A percentile compares a stretch with the other conserved stretches of the same genome.
These are phyloP conservation scores for Tylopilus subfusipes DNA, from an alignment of 768 basidiomycete species.

Conservation along the genomic window DNA sequence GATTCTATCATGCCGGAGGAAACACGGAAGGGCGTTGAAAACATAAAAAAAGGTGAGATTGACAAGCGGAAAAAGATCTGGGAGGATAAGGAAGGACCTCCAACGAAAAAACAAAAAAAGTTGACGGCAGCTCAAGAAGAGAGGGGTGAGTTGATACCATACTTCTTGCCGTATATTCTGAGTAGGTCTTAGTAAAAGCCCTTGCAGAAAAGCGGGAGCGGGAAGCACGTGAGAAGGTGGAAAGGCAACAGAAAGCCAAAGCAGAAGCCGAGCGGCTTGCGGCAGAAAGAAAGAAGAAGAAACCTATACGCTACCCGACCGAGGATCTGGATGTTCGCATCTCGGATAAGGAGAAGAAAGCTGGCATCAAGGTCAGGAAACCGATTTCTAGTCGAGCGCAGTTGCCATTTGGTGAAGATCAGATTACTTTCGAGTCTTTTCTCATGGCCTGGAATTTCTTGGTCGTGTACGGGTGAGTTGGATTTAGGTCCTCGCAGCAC, in stretches of 20 bases:
- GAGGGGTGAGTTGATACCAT: constrained; percentile 46
- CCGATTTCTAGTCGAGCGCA: constrained; percentile 60
- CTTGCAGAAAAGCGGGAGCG: constrained; percentile 62
- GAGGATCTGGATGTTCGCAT: constrained; percentile 85
- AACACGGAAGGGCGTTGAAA: constrained; percentile 73
- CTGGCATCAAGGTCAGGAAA: constrained; percentile 63
- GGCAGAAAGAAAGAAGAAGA: constrained; percentile 83
- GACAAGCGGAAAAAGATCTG: constrained; percentile 91
- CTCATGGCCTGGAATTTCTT: constrained; percentile 94
- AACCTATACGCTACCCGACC: constrained; percentile 86
- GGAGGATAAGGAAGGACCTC: constrained; percentile 84
- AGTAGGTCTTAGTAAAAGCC: constrained; percentile 24
- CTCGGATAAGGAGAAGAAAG: constrained; percentile 78
- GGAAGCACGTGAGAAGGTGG: constrained; percentile 67
- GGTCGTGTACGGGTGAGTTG: constrained; percentile 83
- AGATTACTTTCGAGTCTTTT: constrained; percentile 75
- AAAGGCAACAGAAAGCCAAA: constrained; percentile 59
- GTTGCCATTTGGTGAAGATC: constrained; percentile 66
- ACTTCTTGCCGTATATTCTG: constrained; percentile 5
- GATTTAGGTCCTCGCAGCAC: background rate
- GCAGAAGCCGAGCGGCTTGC: constrained; percentile 70
- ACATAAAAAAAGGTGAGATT: constrained; percentile 80
- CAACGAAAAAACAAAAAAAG: constrained; percentile 80
- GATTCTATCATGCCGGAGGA: constrained; percentile 84
- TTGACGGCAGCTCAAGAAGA: constrained; percentile 70